Evolutionary conservation across 129 eudicot genomes (phyloP).

Genomic region (Smallanthus sonchifolius): DNA sequence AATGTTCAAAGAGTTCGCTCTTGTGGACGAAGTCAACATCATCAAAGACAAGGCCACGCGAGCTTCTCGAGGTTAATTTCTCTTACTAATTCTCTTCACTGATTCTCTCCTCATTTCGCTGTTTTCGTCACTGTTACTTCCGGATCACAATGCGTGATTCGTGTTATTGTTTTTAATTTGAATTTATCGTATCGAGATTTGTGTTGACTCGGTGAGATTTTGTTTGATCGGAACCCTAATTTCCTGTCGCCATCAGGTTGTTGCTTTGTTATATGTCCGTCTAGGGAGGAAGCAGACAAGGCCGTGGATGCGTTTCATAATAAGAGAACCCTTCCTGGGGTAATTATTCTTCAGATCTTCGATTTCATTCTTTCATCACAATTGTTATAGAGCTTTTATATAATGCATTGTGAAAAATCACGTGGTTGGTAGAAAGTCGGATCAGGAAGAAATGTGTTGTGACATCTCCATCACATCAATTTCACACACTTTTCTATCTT

Average conservation of each 20-base stretch:
- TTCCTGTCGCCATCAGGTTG: constrained; percentile 52
- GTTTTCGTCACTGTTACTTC: constrained; percentile 12
- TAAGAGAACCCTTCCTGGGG: constrained; percentile 87
- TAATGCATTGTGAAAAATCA: constrained; percentile 26
- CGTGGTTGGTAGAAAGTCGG: constrained; percentile 16
- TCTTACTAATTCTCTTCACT: background rate
- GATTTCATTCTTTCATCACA: background rate
- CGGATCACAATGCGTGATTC: constrained; percentile 49
- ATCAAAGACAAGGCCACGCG: constrained; percentile 91
- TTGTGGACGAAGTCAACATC: constrained; percentile 92
- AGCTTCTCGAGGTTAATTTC: constrained; percentile 79
- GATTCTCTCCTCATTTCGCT: background rate
- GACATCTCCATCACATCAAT: constrained; percentile 9
- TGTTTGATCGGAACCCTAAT: constrained; percentile 37
- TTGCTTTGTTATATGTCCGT: constrained; percentile 89
- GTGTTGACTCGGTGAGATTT: constrained; percentile 14
- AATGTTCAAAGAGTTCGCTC: constrained; percentile 73
- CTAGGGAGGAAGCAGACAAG: constrained; percentile 93
- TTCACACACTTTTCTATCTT: constrained; percentile 14
- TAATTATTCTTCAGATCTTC: constrained; percentile 36
- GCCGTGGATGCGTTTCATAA: constrained; percentile 83
- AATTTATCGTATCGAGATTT: constrained; percentile 19
- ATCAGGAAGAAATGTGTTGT: constrained; percentile 3
- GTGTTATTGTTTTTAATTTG: constrained; percentile 9
- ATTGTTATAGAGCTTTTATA: background rate